Percentiles rank a stretch among this genome's conserved stretches.
These are phyloP conservation scores for Leonotis leonurus DNA, from an alignment of 257 asterid genomes.

Conservation along the genomic window DNA sequence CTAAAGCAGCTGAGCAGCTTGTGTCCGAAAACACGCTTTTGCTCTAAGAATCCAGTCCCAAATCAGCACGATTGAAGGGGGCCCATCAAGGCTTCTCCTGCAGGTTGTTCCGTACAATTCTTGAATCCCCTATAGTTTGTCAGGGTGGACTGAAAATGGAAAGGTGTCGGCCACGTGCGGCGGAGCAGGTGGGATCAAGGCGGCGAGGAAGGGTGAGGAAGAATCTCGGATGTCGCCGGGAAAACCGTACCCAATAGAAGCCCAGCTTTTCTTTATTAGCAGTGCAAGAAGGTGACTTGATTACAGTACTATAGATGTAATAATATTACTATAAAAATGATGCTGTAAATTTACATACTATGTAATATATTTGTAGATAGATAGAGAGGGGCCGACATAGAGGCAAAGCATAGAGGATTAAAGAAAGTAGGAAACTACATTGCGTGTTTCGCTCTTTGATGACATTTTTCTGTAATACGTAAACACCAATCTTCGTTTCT, in stretches of 20 bases:
- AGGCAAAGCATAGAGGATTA: slow-evolving; percentile 30
- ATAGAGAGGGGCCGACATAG: slow-evolving; percentile 39
- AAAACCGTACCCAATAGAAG: slow-evolving; percentile 37
- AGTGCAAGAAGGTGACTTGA: background rate
- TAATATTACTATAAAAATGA: slow-evolving; percentile 7
- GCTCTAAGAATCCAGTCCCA: slow-evolving; percentile 8
- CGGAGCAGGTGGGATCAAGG: slow-evolving; percentile 39
- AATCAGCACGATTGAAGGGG: slow-evolving; percentile 9
- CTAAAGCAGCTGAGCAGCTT: background rate
- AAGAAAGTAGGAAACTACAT: slow-evolving; percentile 29
- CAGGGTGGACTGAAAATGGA: slow-evolving; percentile 25
- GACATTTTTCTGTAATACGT: slow-evolving; percentile 27
- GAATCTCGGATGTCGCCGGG: slow-evolving; percentile 61
- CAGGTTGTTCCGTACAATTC: slow-evolving; percentile 5
- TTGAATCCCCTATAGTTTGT: too few species aligned
- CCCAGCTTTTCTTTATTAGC: slow-evolving; percentile 27
- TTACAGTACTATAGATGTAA: slow-evolving; percentile 10
- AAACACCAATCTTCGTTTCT: background rate
- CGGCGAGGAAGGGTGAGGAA: slow-evolving; percentile 25
- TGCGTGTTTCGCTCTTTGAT: slow-evolving; percentile 46
- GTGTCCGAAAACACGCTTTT: slow-evolving; percentile 8
- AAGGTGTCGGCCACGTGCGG: slow-evolving; percentile 16
- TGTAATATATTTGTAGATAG: background rate
- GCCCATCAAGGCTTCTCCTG: slow-evolving; percentile 27
- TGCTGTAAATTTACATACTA: background rate